A percentile compares a stretch with the other conserved stretches of the same genome.
These are phyloP conservation scores for Oenanthe sinensis DNA, from an alignment of 129 eudicot genomes.

Conservation along the genomic window DNA sequence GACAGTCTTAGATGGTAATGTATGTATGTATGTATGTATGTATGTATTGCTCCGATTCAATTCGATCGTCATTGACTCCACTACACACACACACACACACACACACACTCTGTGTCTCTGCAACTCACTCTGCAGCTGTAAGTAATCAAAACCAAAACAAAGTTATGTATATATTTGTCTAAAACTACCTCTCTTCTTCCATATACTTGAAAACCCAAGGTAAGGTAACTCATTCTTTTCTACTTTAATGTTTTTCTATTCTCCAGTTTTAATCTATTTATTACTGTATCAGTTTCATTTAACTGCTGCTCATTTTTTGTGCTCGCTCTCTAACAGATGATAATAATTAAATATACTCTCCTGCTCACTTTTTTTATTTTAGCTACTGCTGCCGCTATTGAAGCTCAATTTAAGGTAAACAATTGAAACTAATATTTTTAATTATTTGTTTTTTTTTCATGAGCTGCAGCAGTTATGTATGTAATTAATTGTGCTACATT, in stretches of 20 bases:
- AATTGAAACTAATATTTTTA: not conserved
- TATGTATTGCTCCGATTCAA: not conserved
- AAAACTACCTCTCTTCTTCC: constrained; percentile 6
- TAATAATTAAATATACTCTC: constrained; percentile 15
- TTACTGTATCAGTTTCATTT: too few relatives aligned
- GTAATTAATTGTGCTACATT: constrained; percentile 8
- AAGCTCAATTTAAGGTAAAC: constrained; percentile 45
- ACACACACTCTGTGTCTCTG: too few relatives aligned
- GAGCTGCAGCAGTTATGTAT: not conserved
- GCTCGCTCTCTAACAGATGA: constrained; percentile 32
- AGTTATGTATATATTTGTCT: not conserved
- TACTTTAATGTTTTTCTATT: too few relatives aligned
- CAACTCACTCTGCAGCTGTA: too few relatives aligned
- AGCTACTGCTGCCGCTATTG: constrained; percentile 17
- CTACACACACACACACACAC: too few relatives aligned
- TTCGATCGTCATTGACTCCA: not conserved
- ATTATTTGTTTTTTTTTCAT: not conserved
- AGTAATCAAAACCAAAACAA: too few relatives aligned
- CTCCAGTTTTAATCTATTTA: not conserved
- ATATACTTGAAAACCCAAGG: not conserved
- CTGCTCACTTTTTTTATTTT: constrained; percentile 28
- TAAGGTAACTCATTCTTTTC: constrained; percentile 11
- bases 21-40: not conserved
- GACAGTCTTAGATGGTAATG: too few relatives aligned
- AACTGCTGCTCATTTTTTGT: not conserved